Evolutionary conservation across 768 basidiomycete genomes (phyloP), one percentile per base, ranked within the genome.

Genomic region (Trametes coccinea): DNA sequence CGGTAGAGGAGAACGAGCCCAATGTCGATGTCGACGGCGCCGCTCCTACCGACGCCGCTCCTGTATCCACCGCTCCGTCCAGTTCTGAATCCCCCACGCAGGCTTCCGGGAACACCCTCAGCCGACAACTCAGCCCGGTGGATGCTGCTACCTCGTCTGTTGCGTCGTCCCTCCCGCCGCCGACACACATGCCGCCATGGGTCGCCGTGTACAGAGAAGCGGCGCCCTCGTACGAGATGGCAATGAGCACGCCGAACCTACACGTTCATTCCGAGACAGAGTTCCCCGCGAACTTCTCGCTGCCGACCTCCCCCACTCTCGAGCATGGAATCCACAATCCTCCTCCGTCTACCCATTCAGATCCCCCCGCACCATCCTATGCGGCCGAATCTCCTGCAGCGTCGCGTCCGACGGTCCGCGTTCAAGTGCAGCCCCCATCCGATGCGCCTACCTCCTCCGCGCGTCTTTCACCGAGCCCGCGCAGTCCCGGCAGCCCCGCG

Each of bases 201-300:
- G 29, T 39, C 3, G 27, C 48, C 6, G 10, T 51, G 17, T 51
- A 62, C n/a, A 8, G 47, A 5, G 61, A 62, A 6, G 61, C 55
- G 29, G 55, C 55, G 2, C 61, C 61, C 5, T 62, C 61, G 16
- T 62, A 62, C 45, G 61, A 62, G 34, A 54, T 54, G 22, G 43
- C 55, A 14, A 62, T 62, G 61, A 62, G 49, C 44, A 56, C 61
- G 8, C 61, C 61, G 10, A 56, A 62, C 44, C 55, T 62, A 2
- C 55, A 52, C 43, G 34, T 34, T 11, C 44, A 34, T 31, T n/a
- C n/a, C n/a, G 41, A 34, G 16, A 22, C 9, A 11, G 41, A 34
- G 30, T 22, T 31, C 1, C 54, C 55, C 1, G 44, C 27, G 22
- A 45, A 53, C 51, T 13, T 55, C 13, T 52, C 62, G 2, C 45